These are phyloP conservation scores for Lenzites betulinus DNA, from an alignment of 768 basidiomycete species.

Conservation along the genomic window DNA sequence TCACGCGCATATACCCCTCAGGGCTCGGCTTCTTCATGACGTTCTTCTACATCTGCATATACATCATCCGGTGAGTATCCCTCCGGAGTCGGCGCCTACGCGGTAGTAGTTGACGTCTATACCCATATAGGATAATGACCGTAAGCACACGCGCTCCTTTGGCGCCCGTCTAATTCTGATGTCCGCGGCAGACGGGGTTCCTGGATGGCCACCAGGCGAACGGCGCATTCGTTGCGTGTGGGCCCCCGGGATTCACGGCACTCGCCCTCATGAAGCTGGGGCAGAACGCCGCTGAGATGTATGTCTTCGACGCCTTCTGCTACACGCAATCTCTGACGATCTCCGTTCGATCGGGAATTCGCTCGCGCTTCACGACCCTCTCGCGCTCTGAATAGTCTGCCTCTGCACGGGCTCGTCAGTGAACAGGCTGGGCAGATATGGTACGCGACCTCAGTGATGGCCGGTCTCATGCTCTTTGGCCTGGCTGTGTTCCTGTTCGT, in stretches of 20 bases:
- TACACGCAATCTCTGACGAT: constrained; percentile 3
- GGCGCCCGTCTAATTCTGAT: neutral
- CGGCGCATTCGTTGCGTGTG: constrained; percentile 49
- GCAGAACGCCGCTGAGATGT: constrained; percentile 41
- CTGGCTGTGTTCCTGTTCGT: constrained; percentile 50
- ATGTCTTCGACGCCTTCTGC: constrained; percentile 6
- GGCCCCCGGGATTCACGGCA: constrained; percentile 53
- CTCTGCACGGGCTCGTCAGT: constrained; percentile 38
- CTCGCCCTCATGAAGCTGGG: constrained; percentile 49
- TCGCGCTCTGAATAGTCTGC: constrained; percentile 32
- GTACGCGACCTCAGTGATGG: constrained; percentile 44
- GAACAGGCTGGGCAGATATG: constrained; percentile 46
- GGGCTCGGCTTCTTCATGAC: constrained; percentile 52
- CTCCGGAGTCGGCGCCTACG: neutral
- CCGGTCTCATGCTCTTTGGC: constrained; percentile 44
- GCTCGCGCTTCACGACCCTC: neutral
- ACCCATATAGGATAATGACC: constrained; percentile 37
- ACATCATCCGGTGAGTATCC: constrained; percentile 43
- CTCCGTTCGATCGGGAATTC: constrained; percentile 12
- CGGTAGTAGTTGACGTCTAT: constrained; percentile 1
- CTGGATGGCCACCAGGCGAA: constrained; percentile 50
- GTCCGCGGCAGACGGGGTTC: constrained; percentile 42
- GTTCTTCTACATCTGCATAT: constrained; percentile 52
- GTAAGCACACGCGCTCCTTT: constrained; percentile 27
- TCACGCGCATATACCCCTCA: constrained; percentile 11